Percentiles rank a stretch among this genome's conserved stretches.
These are phyloP conservation scores for Cylindrodendrum hubeiense DNA, from an alignment of 2,329 filamentous ascomycete genomes.

Conservation along the genomic window DNA sequence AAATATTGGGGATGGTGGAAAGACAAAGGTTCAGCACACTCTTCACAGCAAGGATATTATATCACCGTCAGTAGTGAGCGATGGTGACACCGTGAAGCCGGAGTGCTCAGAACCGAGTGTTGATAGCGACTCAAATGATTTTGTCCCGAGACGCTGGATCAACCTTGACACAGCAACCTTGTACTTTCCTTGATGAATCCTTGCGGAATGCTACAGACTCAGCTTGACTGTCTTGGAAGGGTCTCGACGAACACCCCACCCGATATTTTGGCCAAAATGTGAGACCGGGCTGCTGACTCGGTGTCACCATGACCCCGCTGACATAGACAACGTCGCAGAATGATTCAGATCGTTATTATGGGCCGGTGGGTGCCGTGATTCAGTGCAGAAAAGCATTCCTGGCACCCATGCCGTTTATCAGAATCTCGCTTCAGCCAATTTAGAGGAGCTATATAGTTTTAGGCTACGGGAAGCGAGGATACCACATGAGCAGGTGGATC, in stretches of 20 bases:
- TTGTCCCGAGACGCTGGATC: too few relatives aligned
- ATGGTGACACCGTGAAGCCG: too few relatives aligned
- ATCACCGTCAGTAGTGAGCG: too few relatives aligned
- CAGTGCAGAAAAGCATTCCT: neutral
- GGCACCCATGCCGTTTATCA: neutral
- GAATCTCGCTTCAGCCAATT: constrained; percentile 8
- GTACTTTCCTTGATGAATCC: neutral
- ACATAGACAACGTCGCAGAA: neutral
- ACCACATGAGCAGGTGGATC: neutral
- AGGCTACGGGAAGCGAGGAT: neutral
- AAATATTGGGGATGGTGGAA: too few relatives aligned
- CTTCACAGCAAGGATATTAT: too few relatives aligned
- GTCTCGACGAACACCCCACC: neutral
- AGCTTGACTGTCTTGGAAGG: neutral
- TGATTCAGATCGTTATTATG: neutral
- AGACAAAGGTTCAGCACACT: too few relatives aligned
- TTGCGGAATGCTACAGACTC: neutral
- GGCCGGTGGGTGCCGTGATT: neutral
- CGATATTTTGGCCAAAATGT: neutral
- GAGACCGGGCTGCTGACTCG: neutral
- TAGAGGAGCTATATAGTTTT: neutral
- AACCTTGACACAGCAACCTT: neutral
- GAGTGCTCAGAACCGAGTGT: too few relatives aligned
- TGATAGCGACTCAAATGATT: too few relatives aligned
- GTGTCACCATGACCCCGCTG: neutral